These are phyloP conservation scores for Leishmania mexicana DNA, from an alignment of 208 protist species.

Conservation along the genomic window DNA sequence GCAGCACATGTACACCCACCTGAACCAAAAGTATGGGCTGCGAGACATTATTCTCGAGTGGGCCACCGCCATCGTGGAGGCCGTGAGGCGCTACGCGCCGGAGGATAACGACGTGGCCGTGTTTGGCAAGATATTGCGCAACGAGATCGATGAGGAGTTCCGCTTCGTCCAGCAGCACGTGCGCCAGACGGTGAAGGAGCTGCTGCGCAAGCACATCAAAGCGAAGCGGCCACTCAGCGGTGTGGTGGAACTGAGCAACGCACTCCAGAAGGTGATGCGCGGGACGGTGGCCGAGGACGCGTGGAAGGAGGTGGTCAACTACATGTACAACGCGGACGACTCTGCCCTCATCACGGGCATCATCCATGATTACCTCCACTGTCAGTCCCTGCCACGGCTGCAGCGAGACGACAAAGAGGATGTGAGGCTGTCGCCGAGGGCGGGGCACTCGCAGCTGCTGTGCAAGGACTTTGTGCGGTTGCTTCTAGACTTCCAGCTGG, in stretches of 20 bases:
- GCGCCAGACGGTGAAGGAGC: constrained; percentile 79
- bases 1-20: constrained; percentile 93
- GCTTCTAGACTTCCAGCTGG: constrained; percentile 90
- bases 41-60: constrained; percentile 86
- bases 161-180: constrained; percentile 87
- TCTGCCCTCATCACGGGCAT: constrained; percentile 61
- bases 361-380: constrained; percentile 58
- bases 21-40: constrained; percentile 91
- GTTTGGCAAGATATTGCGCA: constrained; percentile 90
- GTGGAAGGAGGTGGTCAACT: constrained; percentile 85
- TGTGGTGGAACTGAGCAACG: constrained; percentile 50
- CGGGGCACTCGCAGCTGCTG: constrained; percentile 39
- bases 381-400: constrained; percentile 29
- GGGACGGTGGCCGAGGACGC: constrained; percentile 68
- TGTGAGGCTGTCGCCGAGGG: constrained; percentile 10
- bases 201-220: constrained; percentile 75
- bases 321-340: constrained; percentile 90
- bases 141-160: constrained; percentile 94
- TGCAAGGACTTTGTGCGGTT: constrained; percentile 77
- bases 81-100: constrained; percentile 62
- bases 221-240: constrained; percentile 48
- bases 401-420: constrained; percentile 24
- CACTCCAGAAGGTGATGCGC: constrained; percentile 57
- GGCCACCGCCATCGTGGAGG: constrained; percentile 72
- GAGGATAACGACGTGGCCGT: constrained; percentile 91